Base-by-base conservation (phyloP, 1,284 basidiomycete genomes). In the Mycena citricolor region DNA sequence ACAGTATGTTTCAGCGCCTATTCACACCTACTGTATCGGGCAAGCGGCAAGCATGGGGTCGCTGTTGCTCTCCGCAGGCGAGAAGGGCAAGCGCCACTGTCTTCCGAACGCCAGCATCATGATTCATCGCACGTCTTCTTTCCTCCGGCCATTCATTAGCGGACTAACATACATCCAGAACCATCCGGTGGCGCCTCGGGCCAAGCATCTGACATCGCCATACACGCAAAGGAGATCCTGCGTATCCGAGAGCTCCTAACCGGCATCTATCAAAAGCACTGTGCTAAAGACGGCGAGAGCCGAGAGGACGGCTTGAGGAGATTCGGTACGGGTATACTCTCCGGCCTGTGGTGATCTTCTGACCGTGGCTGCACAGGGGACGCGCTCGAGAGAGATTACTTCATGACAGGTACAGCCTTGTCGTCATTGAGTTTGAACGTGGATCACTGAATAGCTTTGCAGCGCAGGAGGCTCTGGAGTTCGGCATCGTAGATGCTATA, bases 31-130 rank as follows among this genome's bases (percentile, higher is more conserved):
- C 67, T 93, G 92, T 60, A 76, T 95, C 39, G 93, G 93, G 10
- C 85, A 94, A 64, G 93, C 94, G 16, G 90, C 89, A 48, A 91
- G 87, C 30, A 97, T 97, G 94, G 93, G 90, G 3, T 93, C 90
- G 34, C 73, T 97, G 37, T 52, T 49, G 65, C 62, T 44, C 26
- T 36, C 46, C 32, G 23, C 63, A 73, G 80, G 86, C 26, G 89
- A 87, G 67, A 81, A 75, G 54, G 93, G 92, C 16, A 90, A 93
- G 64, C 76, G 93, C 26, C 92, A 91, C 60, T 87, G 87, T 54
- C 76, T 97, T 36, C 91, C 91, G 8, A 89, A 97, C 61, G 85
- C 91, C 16, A 91, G 86, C 60, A 91, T 97, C 56, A 97, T 97
- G 93, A 97, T 97, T 40, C 93, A 97, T 64, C 93, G 92, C 93